phyloP scores from a whole-genome alignment of 257 asterid genomes.

The Solanum dulcamara region DNA sequence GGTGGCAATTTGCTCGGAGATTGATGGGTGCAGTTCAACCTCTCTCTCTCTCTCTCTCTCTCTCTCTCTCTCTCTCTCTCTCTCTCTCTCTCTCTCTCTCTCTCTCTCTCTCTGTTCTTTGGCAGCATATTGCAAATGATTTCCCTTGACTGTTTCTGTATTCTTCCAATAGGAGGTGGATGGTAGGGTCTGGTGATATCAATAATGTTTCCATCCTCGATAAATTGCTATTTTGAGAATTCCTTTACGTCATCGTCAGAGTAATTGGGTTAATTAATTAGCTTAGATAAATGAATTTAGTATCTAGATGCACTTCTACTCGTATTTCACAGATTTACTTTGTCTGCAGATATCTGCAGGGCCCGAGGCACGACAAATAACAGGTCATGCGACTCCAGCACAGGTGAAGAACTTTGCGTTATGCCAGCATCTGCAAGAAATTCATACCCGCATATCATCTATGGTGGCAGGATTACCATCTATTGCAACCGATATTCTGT shows the following conservation, averaged over 20 bases:
- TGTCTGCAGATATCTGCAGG: slow-evolving; percentile 74
- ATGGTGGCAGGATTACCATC: slow-evolving; percentile 55
- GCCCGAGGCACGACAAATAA: slow-evolving; percentile 91
- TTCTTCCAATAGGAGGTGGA: not conserved
- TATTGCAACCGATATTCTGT: slow-evolving; percentile 65
- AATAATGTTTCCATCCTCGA: not conserved
- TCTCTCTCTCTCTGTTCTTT: not conserved
- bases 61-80: not conserved
- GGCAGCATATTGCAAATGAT: not conserved
- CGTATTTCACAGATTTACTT: not conserved
- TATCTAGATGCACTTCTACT: not conserved
- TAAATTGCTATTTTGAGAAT: not conserved
- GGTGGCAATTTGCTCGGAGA: not conserved
- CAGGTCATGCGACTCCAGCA: slow-evolving; percentile 80
- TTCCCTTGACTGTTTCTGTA: not conserved
- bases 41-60: not conserved
- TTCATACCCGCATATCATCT: slow-evolving; percentile 62
- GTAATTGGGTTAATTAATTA: not conserved
- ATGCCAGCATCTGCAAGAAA: slow-evolving; percentile 87
- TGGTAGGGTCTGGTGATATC: not conserved
- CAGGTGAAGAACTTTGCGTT: slow-evolving; percentile 82
- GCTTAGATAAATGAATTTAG: not conserved
- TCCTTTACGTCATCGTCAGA: not conserved
- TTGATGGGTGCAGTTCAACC: not conserved
- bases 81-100: not conserved